These are phyloP conservation scores for Lyophyllum decastes DNA, from an alignment of 768 basidiomycete genomes.

Conservation along the genomic window DNA sequence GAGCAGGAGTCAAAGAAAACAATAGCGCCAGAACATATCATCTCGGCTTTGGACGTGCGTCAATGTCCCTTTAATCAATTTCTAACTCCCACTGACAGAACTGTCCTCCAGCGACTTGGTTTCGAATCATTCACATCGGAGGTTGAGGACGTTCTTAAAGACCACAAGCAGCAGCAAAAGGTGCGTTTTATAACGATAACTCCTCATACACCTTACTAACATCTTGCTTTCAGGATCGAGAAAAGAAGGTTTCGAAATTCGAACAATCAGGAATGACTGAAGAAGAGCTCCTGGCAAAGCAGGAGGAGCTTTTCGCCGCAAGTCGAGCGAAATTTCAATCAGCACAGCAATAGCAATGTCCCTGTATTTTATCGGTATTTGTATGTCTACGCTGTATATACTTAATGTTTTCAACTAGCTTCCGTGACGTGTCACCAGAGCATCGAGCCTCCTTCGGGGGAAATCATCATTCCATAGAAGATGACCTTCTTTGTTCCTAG, in stretches of 20 bases:
- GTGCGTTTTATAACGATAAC: slow-evolving; percentile 38
- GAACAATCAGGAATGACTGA: slow-evolving; percentile 88
- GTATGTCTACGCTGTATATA: slow-evolving; percentile 31
- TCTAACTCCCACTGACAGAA: slow-evolving; percentile 2
- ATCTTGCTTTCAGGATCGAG: slow-evolving; percentile 62
- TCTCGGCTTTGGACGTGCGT: slow-evolving; percentile 83
- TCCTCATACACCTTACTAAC: background rate
- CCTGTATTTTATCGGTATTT: slow-evolving; percentile 22
- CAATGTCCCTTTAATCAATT: background rate
- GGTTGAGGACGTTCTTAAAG: slow-evolving; percentile 90
- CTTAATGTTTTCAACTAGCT: slow-evolving; percentile 34
- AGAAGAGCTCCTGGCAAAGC: slow-evolving; percentile 84
- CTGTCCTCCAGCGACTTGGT: slow-evolving; percentile 69
- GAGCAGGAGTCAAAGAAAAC: slow-evolving; percentile 99
- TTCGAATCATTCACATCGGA: slow-evolving; percentile 91
- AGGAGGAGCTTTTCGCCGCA: slow-evolving; percentile 92
- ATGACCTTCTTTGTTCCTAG: slow-evolving; percentile 23
- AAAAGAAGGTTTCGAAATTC: slow-evolving; percentile 90
- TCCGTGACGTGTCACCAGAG: slow-evolving; percentile 45
- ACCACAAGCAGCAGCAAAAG: slow-evolving; percentile 96
- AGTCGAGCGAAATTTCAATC: slow-evolving; percentile 81
- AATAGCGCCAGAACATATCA: slow-evolving; percentile 96
- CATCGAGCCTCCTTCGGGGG: slow-evolving; percentile 57
- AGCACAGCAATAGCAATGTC: slow-evolving; percentile 45
- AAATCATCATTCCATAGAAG: slow-evolving; percentile 74